Evolutionary conservation across 192 early-diverging fungal genomes (phyloP).

Genomic region (Spinellus fusiger): DNA sequence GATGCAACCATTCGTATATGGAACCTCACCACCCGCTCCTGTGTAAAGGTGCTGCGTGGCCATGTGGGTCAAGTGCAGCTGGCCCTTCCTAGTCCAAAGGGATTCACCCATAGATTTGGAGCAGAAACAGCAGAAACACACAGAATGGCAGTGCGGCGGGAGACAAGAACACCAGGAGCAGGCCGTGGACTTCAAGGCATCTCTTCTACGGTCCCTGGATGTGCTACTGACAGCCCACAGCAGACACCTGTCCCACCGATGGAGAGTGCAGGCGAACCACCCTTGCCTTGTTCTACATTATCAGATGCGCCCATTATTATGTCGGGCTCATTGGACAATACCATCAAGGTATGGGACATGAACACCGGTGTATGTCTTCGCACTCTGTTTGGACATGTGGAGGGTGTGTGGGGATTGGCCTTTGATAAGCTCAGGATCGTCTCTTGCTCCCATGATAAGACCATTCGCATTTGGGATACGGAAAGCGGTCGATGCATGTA

Average conservation of each 20-base stretch:
- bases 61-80: constrained; percentile 74
- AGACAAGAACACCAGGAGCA: not conserved
- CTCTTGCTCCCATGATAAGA: constrained; percentile 59
- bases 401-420: constrained; percentile 76
- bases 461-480: constrained; percentile 73
- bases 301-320: constrained; percentile 58
- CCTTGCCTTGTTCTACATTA: constrained; percentile 33
- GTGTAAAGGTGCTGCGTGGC: constrained; percentile 61
- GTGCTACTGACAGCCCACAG: constrained; percentile 23
- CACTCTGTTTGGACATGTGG: constrained; percentile 75
- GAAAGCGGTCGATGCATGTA: constrained; percentile 62
- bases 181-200: not conserved
- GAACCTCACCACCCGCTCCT: constrained; percentile 71
- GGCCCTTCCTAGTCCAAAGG: constrained; percentile 15
- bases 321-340: constrained; percentile 79
- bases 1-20: constrained; percentile 80
- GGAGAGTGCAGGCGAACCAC: too few relatives aligned
- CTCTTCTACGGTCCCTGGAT: constrained; percentile 12
- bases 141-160: not conserved
- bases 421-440: constrained; percentile 72
- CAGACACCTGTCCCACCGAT: too few relatives aligned
- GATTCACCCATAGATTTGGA: constrained; percentile 29
- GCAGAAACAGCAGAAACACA: constrained; percentile 7
- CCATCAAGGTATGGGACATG: constrained; percentile 86
- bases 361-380: constrained; percentile 67